Base-by-base conservation (phyloP, 2,329 filamentous ascomycete species). In the Dothideomycetidae sp. region DNA sequence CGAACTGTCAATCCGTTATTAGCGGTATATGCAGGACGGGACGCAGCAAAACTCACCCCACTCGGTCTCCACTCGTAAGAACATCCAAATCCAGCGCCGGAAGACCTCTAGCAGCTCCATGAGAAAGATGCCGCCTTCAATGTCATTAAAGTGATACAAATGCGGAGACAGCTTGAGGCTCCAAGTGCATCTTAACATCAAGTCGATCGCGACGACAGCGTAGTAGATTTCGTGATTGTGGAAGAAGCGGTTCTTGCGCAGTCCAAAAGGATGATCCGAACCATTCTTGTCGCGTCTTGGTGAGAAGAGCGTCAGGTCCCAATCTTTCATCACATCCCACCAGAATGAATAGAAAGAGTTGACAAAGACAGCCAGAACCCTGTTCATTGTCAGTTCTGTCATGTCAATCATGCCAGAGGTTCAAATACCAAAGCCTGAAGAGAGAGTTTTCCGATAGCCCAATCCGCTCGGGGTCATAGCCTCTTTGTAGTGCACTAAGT, bases 321-420 rank as follows among this genome's bases (percentile, higher is more conserved):
- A 98, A 65, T 98, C 90, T 62, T 86, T 90, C 39, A 83, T 71
- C 18, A 96, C 76, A 52, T 98, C 90, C 90, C 90, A 98, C 67
- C 90, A 98, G 64, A 96, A 96, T n/a, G 81, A 85, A 61, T 93
- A 98, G 31, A 81, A 66, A 10, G 83, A 92, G 58, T 98, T 94
- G 50, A 90, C 53, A 21, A 84, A 63, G 18, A 83, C 80, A 30
- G 79, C 79, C 23, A 70, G 59, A 18, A 92, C 63, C 77, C 83
- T 90, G 33, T 64, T 62, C 7, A 12, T 9, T 11, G 17, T 41
- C 33, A 32, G 37, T 28, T 11, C 15, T 9, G 11, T 11, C 5
- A 13, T 12, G 16, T n/a, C n/a, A 33, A 10, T 5, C 18, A n/a
- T n/a, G n/a, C 9, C 15, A 11, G n/a, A 12, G 11, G 14, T n/a